Evolutionary conservation across 805 yeast genomes (phyloP), one percentile per base, ranked within the genome.

Genomic region (Candida andamanensis): DNA sequence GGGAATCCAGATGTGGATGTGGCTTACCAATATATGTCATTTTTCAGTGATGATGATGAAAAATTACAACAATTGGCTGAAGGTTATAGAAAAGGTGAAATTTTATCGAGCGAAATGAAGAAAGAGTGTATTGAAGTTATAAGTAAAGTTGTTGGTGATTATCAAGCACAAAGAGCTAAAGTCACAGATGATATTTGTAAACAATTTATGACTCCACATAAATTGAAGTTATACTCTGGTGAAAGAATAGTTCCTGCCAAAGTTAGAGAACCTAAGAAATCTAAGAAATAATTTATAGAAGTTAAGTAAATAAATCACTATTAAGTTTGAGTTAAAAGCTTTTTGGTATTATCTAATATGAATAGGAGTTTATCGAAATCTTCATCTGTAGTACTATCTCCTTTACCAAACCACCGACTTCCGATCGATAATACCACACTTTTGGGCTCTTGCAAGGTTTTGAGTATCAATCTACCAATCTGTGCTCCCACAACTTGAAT

Each of bases 1-100:
- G 98, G 97, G 51, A 72, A 92, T 54, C 94, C 95, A 28, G 97
- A 90, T 44, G 81, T 89, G 21, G 98, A 92, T 58, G 95, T 92
- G 35, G 85, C 98, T 2, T 92, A 68, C 66, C 97, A 92, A 63
- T 92, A 92, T 56, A 65, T 92, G 42, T 75, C 87, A 5, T 92
- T 92, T 67, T 89, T 92, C 72, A 64, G 76, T 29, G 85, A 86
- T 45, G 97, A 90, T 56, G 97, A 92, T 54, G 89, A 67, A 24
- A 76, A 82, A 49, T 69, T 92, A 49, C 69, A 67, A 33, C 61
- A 70, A 28, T 63, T 80, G 46, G 74, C 78, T 37, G 71, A 74
- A 24, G 73, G 70, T 24, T 92, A 92, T 63, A 76, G 68, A 54
- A 60, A 67, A 30, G 98, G 98, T 40, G 87, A 83, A 40, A 57